phyloP scores from a whole-genome alignment of 345 rosid genomes.

The Eutrema japonicum region DNA sequence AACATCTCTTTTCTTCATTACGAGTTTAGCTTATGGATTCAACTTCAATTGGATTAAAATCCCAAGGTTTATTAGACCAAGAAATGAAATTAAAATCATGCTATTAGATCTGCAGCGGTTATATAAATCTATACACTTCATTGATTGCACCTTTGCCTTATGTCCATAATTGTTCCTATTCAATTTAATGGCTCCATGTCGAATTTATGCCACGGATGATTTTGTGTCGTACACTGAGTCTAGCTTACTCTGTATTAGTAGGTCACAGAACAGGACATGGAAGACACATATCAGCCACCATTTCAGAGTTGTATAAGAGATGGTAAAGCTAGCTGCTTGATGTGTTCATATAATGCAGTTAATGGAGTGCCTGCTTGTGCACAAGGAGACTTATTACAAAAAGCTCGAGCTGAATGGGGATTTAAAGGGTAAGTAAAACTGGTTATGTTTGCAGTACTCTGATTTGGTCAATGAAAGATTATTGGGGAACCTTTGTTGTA shows the following conservation, averaged over 20 bases:
- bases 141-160: not conserved
- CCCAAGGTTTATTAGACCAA: not conserved
- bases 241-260: conserved; percentile 37
- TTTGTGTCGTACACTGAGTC: conserved; percentile 19
- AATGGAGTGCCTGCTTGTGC: conserved; percentile 95
- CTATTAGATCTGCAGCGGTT: conserved; percentile 1
- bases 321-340: conserved; percentile 94
- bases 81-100: not conserved
- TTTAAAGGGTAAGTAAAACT: conserved; percentile 67
- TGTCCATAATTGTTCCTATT: not conserved
- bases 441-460: conserved; percentile 7
- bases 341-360: conserved; percentile 90
- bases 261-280: conserved; percentile 88
- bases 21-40: conserved; percentile 10
- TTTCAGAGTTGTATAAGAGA: conserved; percentile 71
- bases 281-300: conserved; percentile 84
- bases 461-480: not conserved
- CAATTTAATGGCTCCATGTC: not conserved
- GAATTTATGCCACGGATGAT: not conserved
- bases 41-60: not conserved
- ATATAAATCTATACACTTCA: not conserved
- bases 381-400: conserved; percentile 58
- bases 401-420: conserved; percentile 85
- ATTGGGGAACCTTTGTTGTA: not conserved
- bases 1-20: not conserved